Percentiles rank a stretch among this genome's conserved stretches.
Evolutionary conservation across 805 yeast species (phyloP).

Genomic region (Hanseniaspora meyeri): DNA sequence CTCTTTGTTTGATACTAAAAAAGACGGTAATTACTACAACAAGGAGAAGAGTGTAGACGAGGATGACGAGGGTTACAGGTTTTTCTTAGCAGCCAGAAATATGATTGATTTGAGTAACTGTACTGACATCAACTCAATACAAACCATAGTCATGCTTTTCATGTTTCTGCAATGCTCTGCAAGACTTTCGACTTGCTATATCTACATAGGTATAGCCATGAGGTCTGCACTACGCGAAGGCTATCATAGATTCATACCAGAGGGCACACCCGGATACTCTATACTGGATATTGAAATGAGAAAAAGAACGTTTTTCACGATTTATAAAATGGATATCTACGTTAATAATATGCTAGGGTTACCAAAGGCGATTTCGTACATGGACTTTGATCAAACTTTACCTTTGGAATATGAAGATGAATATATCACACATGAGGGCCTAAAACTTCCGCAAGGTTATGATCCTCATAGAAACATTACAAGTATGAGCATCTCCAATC

Average conservation of each 20-base stretch:
- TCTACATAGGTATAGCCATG: slow-evolving; percentile 80
- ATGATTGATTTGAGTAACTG: slow-evolving; percentile 79
- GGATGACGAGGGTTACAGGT: slow-evolving; percentile 61
- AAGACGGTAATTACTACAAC: background rate
- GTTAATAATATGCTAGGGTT: slow-evolving; percentile 80
- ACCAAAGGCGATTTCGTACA: slow-evolving; percentile 63
- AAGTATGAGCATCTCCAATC: slow-evolving; percentile 50
- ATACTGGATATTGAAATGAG: slow-evolving; percentile 73
- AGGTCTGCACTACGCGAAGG: slow-evolving; percentile 81
- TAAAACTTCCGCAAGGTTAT: slow-evolving; percentile 14
- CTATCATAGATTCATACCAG: slow-evolving; percentile 59
- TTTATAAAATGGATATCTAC: slow-evolving; percentile 81
- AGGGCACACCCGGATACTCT: slow-evolving; percentile 32
- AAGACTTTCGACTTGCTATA: slow-evolving; percentile 75
- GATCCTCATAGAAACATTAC: slow-evolving; percentile 27
- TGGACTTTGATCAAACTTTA: slow-evolving; percentile 75
- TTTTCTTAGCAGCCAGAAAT: slow-evolving; percentile 75
- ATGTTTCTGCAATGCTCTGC: slow-evolving; percentile 84
- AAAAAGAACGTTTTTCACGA: slow-evolving; percentile 77
- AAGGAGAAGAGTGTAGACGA: slow-evolving; percentile 19
- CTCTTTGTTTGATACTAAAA: slow-evolving; percentile 39
- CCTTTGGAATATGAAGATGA: slow-evolving; percentile 82
- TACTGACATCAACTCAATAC: slow-evolving; percentile 69
- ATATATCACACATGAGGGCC: slow-evolving; percentile 54
- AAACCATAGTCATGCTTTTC: slow-evolving; percentile 75